Evolutionary conservation across 2,329 filamentous ascomycete genomes (phyloP), one percentile per base, ranked within the genome.

Genomic region (Neurospora sp.): DNA sequence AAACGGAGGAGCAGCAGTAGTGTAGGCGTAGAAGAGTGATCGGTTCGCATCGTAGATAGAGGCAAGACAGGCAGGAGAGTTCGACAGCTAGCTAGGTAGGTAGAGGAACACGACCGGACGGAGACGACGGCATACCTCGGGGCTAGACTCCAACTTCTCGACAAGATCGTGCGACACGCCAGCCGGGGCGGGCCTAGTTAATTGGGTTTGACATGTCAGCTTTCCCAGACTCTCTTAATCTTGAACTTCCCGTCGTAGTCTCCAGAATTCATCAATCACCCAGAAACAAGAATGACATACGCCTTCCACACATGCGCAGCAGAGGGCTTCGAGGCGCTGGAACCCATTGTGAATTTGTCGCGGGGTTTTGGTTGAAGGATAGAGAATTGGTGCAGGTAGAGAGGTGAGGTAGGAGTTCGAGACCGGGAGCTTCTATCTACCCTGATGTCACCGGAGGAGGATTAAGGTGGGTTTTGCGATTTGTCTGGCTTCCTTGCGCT

Each of bases 141-240:
- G 87, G 83, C 89, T 97, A 72, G 89, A 87, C 80, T 97, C 93
- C 72, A 98, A 85, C 72, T 90, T 89, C 77, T 97, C 90, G 77
- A 96, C 86, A 77, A 97, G 85, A 78, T 92, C 90, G 78, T 92
- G 89, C 74, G 93, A 97, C 80, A 97, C 80, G 76, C 84, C 83
- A 74, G 84, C 81, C 40, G 85, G 83, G 67, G 82, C 81, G 71
- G 80, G 76, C 72, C 81, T 82, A 69, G 76, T 62, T 33, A 5
- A 33, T 62, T 66, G 38, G 23, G 77, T 76, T 58, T 42, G 62
- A 36, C 40, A 77, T 70, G 33, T 70, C 67, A 73, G 71, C 67
- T 67, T 70, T 68, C 38, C 66, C 10, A 15, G 23, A 43, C n/a
- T 36, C 36, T 28, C 17, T 38, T 33, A 68, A 68, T 33, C 11